These are phyloP conservation scores for Fusarium papillatum DNA, from an alignment of 2,329 filamentous ascomycete genomes.

Conservation along the genomic window DNA sequence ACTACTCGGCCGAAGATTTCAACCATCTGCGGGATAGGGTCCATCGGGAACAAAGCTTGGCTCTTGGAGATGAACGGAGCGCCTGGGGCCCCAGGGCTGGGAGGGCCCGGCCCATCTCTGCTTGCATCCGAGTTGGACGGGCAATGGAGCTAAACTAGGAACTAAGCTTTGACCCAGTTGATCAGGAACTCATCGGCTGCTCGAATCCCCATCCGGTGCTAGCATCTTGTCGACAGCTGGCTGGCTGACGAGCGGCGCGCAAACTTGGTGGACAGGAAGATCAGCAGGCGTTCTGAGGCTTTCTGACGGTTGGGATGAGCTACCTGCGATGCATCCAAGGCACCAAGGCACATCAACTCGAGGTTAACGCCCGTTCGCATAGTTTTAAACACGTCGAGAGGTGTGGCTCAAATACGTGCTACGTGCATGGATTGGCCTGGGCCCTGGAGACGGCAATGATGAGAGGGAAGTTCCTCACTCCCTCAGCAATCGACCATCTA, in stretches of 20 bases:
- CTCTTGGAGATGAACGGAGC: constrained; percentile 5
- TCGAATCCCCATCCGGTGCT: constrained; percentile 13
- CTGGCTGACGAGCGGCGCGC: neutral
- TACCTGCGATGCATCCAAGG: constrained; percentile 7
- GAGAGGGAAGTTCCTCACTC: constrained; percentile 11
- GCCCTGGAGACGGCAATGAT: neutral
- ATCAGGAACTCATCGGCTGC: constrained; percentile 23
- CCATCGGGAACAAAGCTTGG: constrained; percentile 19
- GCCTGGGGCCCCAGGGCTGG: constrained; percentile 16
- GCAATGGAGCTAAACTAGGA: constrained; percentile 17
- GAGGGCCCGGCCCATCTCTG: constrained; percentile 9
- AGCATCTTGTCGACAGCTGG: constrained; percentile 15
- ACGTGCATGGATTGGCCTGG: neutral
- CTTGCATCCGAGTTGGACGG: constrained; percentile 5
- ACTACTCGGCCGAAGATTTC: constrained; percentile 37
- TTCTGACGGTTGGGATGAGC: constrained; percentile 17
- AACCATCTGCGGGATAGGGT: constrained; percentile 11
- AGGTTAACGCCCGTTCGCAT: constrained; percentile 16
- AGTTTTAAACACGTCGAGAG: constrained; percentile 10
- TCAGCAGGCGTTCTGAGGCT: constrained; percentile 25
- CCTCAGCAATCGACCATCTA: neutral
- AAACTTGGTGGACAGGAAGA: constrained; percentile 14
- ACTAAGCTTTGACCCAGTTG: constrained; percentile 32
- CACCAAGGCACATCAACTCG: constrained; percentile 13
- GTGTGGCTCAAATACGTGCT: constrained; percentile 20